Evolutionary conservation across 164 flowering plant species (phyloP), one percentile per base, ranked within the genome.

Genomic region (Chimonanthus praecox): DNA sequence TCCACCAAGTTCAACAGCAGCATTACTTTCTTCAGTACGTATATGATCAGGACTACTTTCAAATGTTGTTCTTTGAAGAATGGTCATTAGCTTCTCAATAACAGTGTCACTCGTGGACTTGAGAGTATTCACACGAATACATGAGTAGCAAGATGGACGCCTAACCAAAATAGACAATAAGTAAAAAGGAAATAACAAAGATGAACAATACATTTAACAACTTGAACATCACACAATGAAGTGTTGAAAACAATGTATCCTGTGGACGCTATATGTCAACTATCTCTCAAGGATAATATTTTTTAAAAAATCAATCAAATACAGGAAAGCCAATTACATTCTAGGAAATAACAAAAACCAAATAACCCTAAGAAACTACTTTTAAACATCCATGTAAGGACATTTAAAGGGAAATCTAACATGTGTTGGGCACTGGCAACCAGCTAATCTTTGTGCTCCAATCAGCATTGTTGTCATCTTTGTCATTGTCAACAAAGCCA

Each of bases 91-190:
- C 83, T 91, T 92, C 81, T 88, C 80, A 63, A 83, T 83, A 48
- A 92, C 89, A 58, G 83, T 82, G 81, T 90, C 94, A 74, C 82
- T 83, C 10, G 94, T 88, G 10, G 94, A 73, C 76, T 83, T 88
- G 73, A 91, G 90, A 9, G 90, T 84, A 73, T 94, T 94, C 64
- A 90, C 97, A 48, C 97, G 91, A n/a, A 92, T 81, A 78, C 98
- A 94, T 20, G 98, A 89, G 80, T 94, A 94, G 79, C 89, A 77
- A 44, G 97, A 91, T 0, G 98, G 98, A 20, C 76, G 83, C 89
- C 97, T 92, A 69, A 61, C 45, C 49, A 82, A 71, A 63, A 51
- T 47, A 72, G 6, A 58, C 47, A 50, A 58, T 6, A 33, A 76
- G 21, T 20, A 16, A 64, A 50, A 45, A 2, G 16, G 46, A 63